Percentiles rank a stretch among this genome's conserved stretches.
phyloP scores from a whole-genome alignment of 176 grass and related monocot genomes.

The Saccharum spontaneum region DNA sequence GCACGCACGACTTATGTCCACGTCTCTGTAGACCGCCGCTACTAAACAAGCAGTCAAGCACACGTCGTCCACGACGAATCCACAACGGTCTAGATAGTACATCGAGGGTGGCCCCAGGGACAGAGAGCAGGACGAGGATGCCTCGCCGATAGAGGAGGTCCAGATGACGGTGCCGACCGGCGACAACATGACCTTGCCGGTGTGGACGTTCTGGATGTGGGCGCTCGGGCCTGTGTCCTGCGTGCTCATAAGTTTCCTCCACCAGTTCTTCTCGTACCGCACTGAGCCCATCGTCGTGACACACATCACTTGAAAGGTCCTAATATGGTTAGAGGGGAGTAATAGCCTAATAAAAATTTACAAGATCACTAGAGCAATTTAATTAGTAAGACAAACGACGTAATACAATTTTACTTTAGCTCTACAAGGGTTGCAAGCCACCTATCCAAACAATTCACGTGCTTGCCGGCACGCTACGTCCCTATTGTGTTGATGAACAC shows the following conservation, averaged over 20 bases:
- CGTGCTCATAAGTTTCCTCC: constrained; percentile 62
- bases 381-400: too few species aligned
- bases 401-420: too few species aligned
- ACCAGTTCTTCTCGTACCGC: constrained; percentile 88
- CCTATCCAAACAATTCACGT: too few species aligned
- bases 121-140: constrained; percentile 19
- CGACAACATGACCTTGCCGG: constrained; percentile 65
- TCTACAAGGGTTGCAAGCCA: too few species aligned
- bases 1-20: too few species aligned
- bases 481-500: too few species aligned
- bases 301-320: constrained; percentile 66
- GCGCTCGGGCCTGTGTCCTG: constrained; percentile 49
- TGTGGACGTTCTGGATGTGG: constrained; percentile 88
- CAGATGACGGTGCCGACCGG: constrained; percentile 52
- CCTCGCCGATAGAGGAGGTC: constrained; percentile 71
- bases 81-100: constrained; percentile 8
- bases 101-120: background rate
- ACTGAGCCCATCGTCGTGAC: constrained; percentile 65
- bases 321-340: too few species aligned
- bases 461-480: too few species aligned
- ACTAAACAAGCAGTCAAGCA: background rate
- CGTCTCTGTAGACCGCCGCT: background rate
- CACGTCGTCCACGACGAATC: background rate
- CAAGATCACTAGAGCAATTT: too few species aligned
- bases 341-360: too few species aligned